Evolutionary conservation across 208 protist genomes (phyloP).

Genomic region (Lotmaria passim): DNA sequence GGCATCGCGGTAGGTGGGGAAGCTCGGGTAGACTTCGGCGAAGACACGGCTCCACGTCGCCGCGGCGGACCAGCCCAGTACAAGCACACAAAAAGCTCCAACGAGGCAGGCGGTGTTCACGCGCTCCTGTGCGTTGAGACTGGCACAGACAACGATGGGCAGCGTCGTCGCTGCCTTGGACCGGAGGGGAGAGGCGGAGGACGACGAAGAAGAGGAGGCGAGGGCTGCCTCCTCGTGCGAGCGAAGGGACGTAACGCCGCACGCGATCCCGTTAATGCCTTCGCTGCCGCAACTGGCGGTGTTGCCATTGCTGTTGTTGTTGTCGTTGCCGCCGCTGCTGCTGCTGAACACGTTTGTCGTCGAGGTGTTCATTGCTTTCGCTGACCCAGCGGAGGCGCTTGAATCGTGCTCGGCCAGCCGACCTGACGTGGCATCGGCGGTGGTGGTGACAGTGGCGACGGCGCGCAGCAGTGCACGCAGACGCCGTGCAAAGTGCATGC

Average conservation of each 20-base stretch:
- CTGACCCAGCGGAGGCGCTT: no score
- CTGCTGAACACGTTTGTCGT: no score
- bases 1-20: slow-evolving; percentile 95
- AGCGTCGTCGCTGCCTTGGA: slow-evolving; percentile 1
- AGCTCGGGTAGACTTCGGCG: slow-evolving; percentile 67
- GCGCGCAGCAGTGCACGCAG: slow-evolving; percentile 45
- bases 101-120: slow-evolving; percentile 89
- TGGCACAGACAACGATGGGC: slow-evolving; percentile 63
- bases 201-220: not conserved
- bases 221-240: not conserved
- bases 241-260: not conserved
- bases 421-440: not conserved
- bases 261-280: not conserved
- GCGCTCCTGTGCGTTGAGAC: slow-evolving; percentile 75
- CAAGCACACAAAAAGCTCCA: slow-evolving; percentile 72
- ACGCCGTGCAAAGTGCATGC: slow-evolving; percentile 72
- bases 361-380: not conserved
- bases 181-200: not conserved
- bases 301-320: no score
- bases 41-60: slow-evolving; percentile 66
- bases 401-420: not conserved
- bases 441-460: slow-evolving; percentile 28
- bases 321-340: no score
- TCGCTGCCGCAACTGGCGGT: not conserved
- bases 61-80: slow-evolving; percentile 60